Percentiles rank a stretch among this genome's conserved stretches.
phyloP scores from a whole-genome alignment of 2,329 filamentous ascomycete genomes.

The Corniculantispora saksenae region DNA sequence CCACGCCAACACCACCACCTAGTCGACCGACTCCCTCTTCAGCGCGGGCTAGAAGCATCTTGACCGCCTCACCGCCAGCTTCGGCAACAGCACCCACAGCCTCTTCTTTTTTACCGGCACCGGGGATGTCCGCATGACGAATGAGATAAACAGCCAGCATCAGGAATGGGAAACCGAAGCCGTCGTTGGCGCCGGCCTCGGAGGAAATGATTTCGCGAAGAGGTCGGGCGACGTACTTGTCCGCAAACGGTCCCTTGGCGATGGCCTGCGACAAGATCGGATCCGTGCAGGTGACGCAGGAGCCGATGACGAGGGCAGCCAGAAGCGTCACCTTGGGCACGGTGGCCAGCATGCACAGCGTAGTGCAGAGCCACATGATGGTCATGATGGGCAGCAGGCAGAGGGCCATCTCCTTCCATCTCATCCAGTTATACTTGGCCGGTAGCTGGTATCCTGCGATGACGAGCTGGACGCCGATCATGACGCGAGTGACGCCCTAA shows the following conservation, averaged over 20 bases:
- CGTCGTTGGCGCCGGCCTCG: slow-evolving; percentile 63
- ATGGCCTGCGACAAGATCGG: slow-evolving; percentile 63
- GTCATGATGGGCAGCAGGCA: slow-evolving; percentile 62
- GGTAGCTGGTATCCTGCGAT: slow-evolving; percentile 65
- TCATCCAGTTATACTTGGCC: slow-evolving; percentile 51
- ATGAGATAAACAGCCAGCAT: slow-evolving; percentile 60
- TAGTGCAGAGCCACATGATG: slow-evolving; percentile 62
- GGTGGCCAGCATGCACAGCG: slow-evolving; percentile 54
- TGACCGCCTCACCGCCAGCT: neutral
- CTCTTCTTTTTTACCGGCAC: slow-evolving; percentile 20
- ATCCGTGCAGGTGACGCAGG: slow-evolving; percentile 63
- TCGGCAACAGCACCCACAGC: neutral
- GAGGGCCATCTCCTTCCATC: slow-evolving; percentile 55
- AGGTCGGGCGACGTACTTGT: slow-evolving; percentile 59
- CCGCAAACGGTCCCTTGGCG: slow-evolving; percentile 57
- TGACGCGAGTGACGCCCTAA: slow-evolving; percentile 54
- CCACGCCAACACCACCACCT: slow-evolving; percentile 52
- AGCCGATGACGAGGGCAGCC: slow-evolving; percentile 57
- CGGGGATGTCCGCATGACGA: slow-evolving; percentile 48
- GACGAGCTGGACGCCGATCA: slow-evolving; percentile 63
- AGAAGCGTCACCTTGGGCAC: slow-evolving; percentile 57
- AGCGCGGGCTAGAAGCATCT: slow-evolving; percentile 24
- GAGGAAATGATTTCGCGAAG: slow-evolving; percentile 63
- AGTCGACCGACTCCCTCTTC: slow-evolving; percentile 48
- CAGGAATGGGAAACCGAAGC: slow-evolving; percentile 63